Base-by-base conservation (phyloP, 2,329 filamentous ascomycete genomes). In the Phoma sp. region DNA sequence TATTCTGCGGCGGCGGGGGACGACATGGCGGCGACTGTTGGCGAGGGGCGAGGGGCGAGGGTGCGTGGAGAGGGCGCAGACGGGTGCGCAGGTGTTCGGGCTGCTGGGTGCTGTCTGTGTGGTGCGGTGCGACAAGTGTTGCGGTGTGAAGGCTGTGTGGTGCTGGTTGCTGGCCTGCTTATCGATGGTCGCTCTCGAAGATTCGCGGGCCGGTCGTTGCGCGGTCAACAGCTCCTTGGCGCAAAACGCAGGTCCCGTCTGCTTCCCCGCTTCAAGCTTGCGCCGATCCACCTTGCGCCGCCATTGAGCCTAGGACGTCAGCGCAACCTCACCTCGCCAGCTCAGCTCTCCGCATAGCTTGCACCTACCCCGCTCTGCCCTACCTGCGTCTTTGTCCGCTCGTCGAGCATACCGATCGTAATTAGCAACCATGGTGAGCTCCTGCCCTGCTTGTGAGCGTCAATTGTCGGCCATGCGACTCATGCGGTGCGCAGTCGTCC, bases 1-100 rank as follows among this genome's bases (percentile, higher is more conserved):
- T 57, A 57, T 29, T 55, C 58, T 33, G 64, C 58, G 33, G 52
- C 61, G 40, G 67, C 70, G 42, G 77, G 73, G 20, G 75, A 76
- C 49, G 65, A 68, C 73, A 77, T 77, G 53, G 32, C 56, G 60
- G 15, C n/a, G 26, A 42, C n/a, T 10, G 20, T 21, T 37, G 29
- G 34, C 34, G 26, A 17, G 26, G 5, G 17, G 23, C 23, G 23
- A 30, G 4, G n/a, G n/a, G n/a, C n/a, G n/a, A n/a, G n/a, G n/a
- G n/a, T n/a, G n/a, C n/a, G n/a, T n/a, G n/a, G n/a, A n/a, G 40
- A 25, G 4, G 32, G 36, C 20, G 45, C 28, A 23, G 20, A 15
- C 3, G 21, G 14, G 34, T 32, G 12, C 11, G 20, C 17, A n/a
- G 12, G 36, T 12, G n/a, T 12, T 7, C 7, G 15, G 18, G 7